These are phyloP conservation scores for Phytophthora sp. DNA, from an alignment of 352 stramenopile genomes.

Conservation along the genomic window DNA sequence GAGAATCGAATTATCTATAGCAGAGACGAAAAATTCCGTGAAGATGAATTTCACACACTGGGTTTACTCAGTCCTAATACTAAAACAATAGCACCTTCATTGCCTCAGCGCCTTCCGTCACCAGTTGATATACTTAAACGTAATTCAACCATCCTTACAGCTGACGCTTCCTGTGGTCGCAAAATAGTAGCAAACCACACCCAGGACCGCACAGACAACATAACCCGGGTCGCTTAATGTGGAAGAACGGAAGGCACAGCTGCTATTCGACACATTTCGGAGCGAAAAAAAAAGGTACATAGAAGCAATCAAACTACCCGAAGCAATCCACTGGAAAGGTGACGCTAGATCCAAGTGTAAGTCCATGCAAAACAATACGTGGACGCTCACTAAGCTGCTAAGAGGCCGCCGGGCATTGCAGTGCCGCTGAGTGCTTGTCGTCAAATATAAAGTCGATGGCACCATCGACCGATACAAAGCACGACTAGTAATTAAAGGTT, in stretches of 20 bases:
- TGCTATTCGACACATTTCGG: constrained; percentile 8
- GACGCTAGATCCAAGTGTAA: constrained; percentile 11
- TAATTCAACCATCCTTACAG: too few species aligned
- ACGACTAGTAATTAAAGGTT: constrained; percentile 14
- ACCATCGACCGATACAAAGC: constrained; percentile 21
- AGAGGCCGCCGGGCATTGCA: neutral
- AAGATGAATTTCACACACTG: constrained; percentile 6
- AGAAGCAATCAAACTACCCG: constrained; percentile 4
- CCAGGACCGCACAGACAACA: neutral
- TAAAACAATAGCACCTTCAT: neutral
- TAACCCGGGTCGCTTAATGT: neutral
- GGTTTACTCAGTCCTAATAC: neutral
- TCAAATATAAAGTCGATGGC: constrained; percentile 24
- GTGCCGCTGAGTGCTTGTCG: constrained; percentile 14
- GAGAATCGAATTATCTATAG: constrained; percentile 7
- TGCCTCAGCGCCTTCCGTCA: neutral
- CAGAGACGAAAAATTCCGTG: constrained; percentile 2
- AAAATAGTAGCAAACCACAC: too few species aligned
- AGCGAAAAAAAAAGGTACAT: constrained; percentile 14
- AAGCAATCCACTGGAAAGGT: constrained; percentile 7
- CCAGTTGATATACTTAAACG: too few species aligned
- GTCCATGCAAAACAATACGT: constrained; percentile 21
- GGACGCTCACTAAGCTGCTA: neutral
- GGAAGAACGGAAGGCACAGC: neutral
- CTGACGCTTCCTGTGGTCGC: too few species aligned